These are phyloP conservation scores for Debaryomycetaceae sp. DNA, from an alignment of 1,139 yeast genomes.

Conservation along the genomic window DNA sequence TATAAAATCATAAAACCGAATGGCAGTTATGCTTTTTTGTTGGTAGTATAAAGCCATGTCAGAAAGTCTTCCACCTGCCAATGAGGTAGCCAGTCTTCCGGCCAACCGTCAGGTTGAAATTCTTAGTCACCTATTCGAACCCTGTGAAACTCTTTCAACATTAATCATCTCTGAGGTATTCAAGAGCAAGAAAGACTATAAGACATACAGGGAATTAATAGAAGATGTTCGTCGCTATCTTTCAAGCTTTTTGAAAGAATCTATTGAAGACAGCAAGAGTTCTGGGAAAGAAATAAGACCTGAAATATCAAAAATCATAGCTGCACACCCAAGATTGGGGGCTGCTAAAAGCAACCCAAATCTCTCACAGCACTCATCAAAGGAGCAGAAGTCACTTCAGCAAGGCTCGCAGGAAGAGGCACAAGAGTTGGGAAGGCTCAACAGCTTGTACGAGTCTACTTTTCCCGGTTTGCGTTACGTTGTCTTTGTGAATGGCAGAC, in stretches of 20 bases:
- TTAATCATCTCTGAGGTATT: slow-evolving; percentile 37
- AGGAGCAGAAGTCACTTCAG: slow-evolving; percentile 67
- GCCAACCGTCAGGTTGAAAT: slow-evolving; percentile 24
- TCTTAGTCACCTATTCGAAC: slow-evolving; percentile 63
- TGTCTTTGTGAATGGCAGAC: slow-evolving; percentile 85
- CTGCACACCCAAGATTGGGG: slow-evolving; percentile 91
- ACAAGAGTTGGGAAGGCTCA: slow-evolving; percentile 46
- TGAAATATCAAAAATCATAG: slow-evolving; percentile 50
- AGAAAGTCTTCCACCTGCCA: slow-evolving; percentile 21
- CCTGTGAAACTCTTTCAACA: slow-evolving; percentile 51
- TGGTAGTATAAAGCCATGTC: slow-evolving; percentile 6
- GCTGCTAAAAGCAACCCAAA: slow-evolving; percentile 44
- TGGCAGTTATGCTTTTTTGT: background rate
- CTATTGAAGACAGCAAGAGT: slow-evolving; percentile 18
- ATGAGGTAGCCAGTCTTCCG: slow-evolving; percentile 14
- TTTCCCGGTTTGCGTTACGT: slow-evolving; percentile 87
- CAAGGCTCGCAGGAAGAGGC: slow-evolving; percentile 46
- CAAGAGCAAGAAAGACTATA: slow-evolving; percentile 8
- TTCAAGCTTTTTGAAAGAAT: slow-evolving; percentile 23
- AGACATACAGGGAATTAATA: slow-evolving; percentile 47
- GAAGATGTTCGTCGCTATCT: slow-evolving; percentile 44
- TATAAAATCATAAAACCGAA: no score
- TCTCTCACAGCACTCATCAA: slow-evolving; percentile 61
- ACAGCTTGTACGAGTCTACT: slow-evolving; percentile 57
- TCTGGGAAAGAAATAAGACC: slow-evolving; percentile 19